Base-by-base conservation (phyloP, 2,329 filamentous ascomycete species). In the Orbilia quercus region DNA sequence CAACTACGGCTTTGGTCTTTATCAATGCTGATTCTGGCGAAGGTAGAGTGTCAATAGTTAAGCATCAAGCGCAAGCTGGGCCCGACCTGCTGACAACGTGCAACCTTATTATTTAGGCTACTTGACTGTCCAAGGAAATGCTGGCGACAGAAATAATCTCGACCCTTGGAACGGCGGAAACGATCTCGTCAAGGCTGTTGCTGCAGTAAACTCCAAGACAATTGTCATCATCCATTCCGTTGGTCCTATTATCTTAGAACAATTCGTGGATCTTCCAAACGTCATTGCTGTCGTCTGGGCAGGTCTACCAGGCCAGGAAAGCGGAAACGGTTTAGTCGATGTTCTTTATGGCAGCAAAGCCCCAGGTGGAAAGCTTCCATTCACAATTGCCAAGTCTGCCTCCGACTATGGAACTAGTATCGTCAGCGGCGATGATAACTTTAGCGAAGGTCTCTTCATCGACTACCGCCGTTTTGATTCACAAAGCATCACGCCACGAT, bases 151-250 rank as follows among this genome's bases (percentile, higher is more conserved):
- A 59, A 92, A 93, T 78, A 97, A 99, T 82, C 84, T 99, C 38
- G 96, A 92, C 0, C 84, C 96, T 0, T 98, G 94, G 94, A 85
- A 89, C 72, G 85, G 88, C 69, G 93, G 91, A 42, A 92, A 98
- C 59, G 84, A 85, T 0, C 82, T 98, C 63, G 90, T 98, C 81
- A 86, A 90, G 81, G 92, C 90, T 51, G 91, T 96, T 9, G 88
- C 91, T 0, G 84, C 88, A 6, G 79, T 88, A 74, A 93, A 90
- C 84, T 88, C 89, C 82, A 96, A 97, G 84, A 96, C 92, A 11
- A 90, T 98, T 71, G 91, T 98, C 14, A 87, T 97, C 66, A 89
- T 98, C 70, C 94, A 98, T 83, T 92, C 90, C 0, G 87, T 89
- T 2, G 92, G 92, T 0, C 88, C 93, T 0, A 90, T 96, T 2